Base-by-base conservation (phyloP, 2,329 filamentous ascomycete species). In the Aspergillus pseudotamarii region DNA sequence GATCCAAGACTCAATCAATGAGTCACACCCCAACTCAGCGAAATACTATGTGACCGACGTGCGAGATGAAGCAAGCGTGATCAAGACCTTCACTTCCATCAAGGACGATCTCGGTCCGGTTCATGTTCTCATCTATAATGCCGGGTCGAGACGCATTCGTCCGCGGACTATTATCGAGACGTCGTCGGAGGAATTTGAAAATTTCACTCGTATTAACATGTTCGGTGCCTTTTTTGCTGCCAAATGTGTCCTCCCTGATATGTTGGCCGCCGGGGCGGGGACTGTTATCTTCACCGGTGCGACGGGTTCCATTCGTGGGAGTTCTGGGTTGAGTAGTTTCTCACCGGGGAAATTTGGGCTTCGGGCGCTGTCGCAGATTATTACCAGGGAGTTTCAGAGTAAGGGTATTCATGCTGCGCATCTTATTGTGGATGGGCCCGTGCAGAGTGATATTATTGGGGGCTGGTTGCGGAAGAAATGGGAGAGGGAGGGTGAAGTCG, bases 311-410 rank as follows among this genome's bases (percentile, higher is more conserved):
- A 50, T 67, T 3, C 59, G 65, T 2, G 65, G 63, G 8, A 67
- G 64, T 59, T 57, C 59, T 2, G 65, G 65, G 23, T 23, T 67
- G 41, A 59, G 63, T 36, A 53, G 59, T 5, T 67, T 67, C 28
- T 67, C 65, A 36, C 65, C 65, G 30, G 65, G 61, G 1, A 67
- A 67, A 59, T 67, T 67, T 57, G 65, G 65, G 23, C 55, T 67
- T 10, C 51, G 65, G 36, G 58, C 65, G 19, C 28, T 67, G 23
- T 58, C 61, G 16, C 65, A 67, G 61, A 62, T 66, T 23, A 60
- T 67, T 46, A 61, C 65, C 54, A 32, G 65, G 19, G 65, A 67
- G 54, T 67, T 67, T 43, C 65, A 67, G 46, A 19, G 36, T 16
- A 53, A 57, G 14, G 65, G 65, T 1, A 46, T 67, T 8, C 65